These are phyloP conservation scores for Tricholoma sp. DNA, from an alignment of 768 basidiomycete genomes.

Conservation along the genomic window DNA sequence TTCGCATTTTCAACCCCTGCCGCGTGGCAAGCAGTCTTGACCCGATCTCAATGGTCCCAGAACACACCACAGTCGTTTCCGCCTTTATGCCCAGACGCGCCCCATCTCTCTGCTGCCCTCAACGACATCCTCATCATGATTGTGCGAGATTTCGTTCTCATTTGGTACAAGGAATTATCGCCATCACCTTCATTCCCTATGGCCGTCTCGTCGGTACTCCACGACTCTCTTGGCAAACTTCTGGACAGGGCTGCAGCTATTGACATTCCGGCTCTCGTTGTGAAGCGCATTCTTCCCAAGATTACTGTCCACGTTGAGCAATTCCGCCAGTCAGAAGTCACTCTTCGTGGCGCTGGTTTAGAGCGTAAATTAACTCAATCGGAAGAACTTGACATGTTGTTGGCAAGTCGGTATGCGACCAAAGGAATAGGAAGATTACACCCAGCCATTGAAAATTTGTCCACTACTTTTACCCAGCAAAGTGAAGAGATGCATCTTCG, in stretches of 20 bases:
- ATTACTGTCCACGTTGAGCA: constrained; percentile 86
- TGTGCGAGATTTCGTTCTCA: constrained; percentile 80
- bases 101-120: constrained; percentile 62
- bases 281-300: constrained; percentile 83
- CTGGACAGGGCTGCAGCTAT: constrained; percentile 50
- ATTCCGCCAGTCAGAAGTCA: constrained; percentile 85
- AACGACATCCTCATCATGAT: constrained; percentile 80
- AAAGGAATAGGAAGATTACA: constrained; percentile 67
- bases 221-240: constrained; percentile 56
- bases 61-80: constrained; percentile 62
- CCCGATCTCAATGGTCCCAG: constrained; percentile 86
- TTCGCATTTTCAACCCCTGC: constrained; percentile 88
- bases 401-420: constrained; percentile 77
- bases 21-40: constrained; percentile 89
- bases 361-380: constrained; percentile 83
- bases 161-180: constrained; percentile 88
- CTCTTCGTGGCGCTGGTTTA: constrained; percentile 75
- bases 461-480: constrained; percentile 84
- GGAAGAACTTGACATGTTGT: constrained; percentile 81
- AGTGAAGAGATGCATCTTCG: constrained; percentile 85
- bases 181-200: constrained; percentile 84
- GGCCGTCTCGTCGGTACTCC: constrained; percentile 73
- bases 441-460: constrained; percentile 81
- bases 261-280: constrained; percentile 72
- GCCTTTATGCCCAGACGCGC: constrained; percentile 58